Evolutionary conservation across 805 yeast genomes (phyloP).

Genomic region (Barnettozyma salicaria): DNA sequence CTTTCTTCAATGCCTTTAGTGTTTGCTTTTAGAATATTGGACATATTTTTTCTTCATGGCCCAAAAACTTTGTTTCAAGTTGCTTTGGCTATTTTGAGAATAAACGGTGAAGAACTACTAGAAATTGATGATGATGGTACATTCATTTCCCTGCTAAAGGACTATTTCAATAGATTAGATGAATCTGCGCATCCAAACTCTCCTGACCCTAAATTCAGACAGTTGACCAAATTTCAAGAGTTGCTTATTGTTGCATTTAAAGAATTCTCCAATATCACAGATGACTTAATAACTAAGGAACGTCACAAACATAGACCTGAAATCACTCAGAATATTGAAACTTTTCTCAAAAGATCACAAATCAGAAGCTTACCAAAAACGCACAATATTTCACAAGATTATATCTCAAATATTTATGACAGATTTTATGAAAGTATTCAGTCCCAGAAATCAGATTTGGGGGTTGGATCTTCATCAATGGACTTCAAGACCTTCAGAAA

Average conservation of each 20-base stretch:
- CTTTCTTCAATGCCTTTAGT: slow-evolving; percentile 92
- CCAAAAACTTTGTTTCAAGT: slow-evolving; percentile 86
- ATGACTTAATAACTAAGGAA: slow-evolving; percentile 61
- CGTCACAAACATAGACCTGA: slow-evolving; percentile 67
- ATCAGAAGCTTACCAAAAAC: slow-evolving; percentile 78
- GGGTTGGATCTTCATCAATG: slow-evolving; percentile 58
- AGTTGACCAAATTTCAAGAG: slow-evolving; percentile 82
- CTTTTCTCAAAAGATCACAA: slow-evolving; percentile 88
- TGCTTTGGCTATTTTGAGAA: slow-evolving; percentile 81
- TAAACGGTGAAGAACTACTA: slow-evolving; percentile 80
- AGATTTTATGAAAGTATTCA: slow-evolving; percentile 73
- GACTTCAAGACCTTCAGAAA: slow-evolving; percentile 61
- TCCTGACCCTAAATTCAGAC: slow-evolving; percentile 52
- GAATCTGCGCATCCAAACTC: slow-evolving; percentile 74
- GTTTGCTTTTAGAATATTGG: slow-evolving; percentile 87
- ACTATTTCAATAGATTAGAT: slow-evolving; percentile 71
- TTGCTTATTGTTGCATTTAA: slow-evolving; percentile 86
- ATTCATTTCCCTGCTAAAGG: slow-evolving; percentile 78
- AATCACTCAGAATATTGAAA: slow-evolving; percentile 80
- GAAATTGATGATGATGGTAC: slow-evolving; percentile 87
- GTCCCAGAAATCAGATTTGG: slow-evolving; percentile 53
- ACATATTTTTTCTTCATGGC: slow-evolving; percentile 86
- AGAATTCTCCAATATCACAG: slow-evolving; percentile 79
- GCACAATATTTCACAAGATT: slow-evolving; percentile 47
- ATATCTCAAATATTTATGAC: slow-evolving; percentile 74